Evolutionary conservation across 176 grass and related monocot genomes (phyloP).

Genomic region (Raddia distichophylla): DNA sequence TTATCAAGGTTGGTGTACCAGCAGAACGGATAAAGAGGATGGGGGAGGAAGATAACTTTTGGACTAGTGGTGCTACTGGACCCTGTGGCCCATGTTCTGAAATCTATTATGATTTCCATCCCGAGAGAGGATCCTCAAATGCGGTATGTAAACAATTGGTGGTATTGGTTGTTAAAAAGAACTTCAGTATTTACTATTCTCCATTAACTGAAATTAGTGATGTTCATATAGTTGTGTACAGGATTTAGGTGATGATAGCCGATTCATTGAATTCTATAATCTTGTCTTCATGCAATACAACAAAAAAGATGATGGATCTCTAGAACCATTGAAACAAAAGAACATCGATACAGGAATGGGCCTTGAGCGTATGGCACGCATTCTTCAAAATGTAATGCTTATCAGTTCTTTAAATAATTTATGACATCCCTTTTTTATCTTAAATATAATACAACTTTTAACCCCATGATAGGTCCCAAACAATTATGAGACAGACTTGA

Average conservation of each 20-base stretch:
- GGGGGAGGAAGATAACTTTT: slow-evolving; percentile 98
- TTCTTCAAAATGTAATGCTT: slow-evolving; percentile 86
- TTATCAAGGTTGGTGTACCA: slow-evolving; percentile 82
- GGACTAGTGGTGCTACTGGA: slow-evolving; percentile 88
- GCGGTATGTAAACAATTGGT: slow-evolving; percentile 65
- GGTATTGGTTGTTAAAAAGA: slow-evolving; percentile 8
- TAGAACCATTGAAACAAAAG: slow-evolving; percentile 87
- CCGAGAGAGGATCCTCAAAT: slow-evolving; percentile 69
- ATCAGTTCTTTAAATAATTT: slow-evolving; percentile 18
- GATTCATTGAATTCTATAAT: slow-evolving; percentile 99
- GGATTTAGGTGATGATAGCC: slow-evolving; percentile 89
- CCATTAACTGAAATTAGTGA: slow-evolving; percentile 57
- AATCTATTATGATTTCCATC: slow-evolving; percentile 98
- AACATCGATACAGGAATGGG: slow-evolving; percentile 99
- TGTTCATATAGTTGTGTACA: slow-evolving; percentile 82
- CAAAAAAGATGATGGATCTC: slow-evolving; percentile 90
- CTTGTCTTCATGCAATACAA: slow-evolving; percentile 99
- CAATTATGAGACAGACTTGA: slow-evolving; percentile 96
- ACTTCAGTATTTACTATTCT: slow-evolving; percentile 29
- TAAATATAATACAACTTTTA: slow-evolving; percentile 31
- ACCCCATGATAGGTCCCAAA: slow-evolving; percentile 76
- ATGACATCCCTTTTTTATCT: not conserved
- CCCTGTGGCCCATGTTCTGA: slow-evolving; percentile 98
- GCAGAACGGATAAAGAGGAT: slow-evolving; percentile 90
- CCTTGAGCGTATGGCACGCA: slow-evolving; percentile 94